phyloP scores from a whole-genome alignment of 1,139 yeast genomes.

The Geotrichum reessii region DNA sequence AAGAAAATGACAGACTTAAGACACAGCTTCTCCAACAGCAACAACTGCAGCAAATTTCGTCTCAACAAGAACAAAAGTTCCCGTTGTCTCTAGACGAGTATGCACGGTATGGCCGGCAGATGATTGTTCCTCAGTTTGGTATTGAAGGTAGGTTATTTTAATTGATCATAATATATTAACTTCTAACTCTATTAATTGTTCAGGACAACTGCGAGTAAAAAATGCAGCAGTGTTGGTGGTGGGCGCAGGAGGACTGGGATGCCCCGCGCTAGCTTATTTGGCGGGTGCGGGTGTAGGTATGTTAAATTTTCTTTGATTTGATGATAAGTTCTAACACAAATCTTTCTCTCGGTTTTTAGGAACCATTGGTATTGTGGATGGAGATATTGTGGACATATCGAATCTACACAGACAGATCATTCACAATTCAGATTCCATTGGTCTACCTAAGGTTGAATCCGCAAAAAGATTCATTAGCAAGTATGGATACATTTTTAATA shows the following conservation, averaged over 20 bases:
- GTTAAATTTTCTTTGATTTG: not conserved
- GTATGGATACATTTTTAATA: conserved; percentile 15
- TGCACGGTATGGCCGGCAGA: conserved; percentile 83
- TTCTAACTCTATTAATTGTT: conserved; percentile 3
- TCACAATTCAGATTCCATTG: conserved; percentile 63
- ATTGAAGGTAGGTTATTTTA: conserved; percentile 35
- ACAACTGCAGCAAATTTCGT: not conserved
- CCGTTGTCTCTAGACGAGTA: conserved; percentile 53
- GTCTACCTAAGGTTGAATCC: conserved; percentile 68
- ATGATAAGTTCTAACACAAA: not conserved
- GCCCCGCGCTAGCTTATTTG: conserved; percentile 81
- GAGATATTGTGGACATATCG: conserved; percentile 75
- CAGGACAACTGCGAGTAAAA: conserved; percentile 56
- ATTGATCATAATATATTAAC: not conserved
- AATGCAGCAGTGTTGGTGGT: conserved; percentile 60
- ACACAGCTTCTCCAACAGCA: not conserved
- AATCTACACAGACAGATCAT: conserved; percentile 87
- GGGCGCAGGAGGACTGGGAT: conserved; percentile 97
- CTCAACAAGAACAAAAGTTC: not conserved
- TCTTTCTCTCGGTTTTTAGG: conserved; percentile 16
- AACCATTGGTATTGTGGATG: conserved; percentile 76
- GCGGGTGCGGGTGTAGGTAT: conserved; percentile 83
- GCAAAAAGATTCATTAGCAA: conserved; percentile 51
- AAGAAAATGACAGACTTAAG: not conserved
- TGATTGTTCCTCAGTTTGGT: conserved; percentile 81